These are phyloP conservation scores for Elongisporangium undulatum DNA, from an alignment of 352 stramenopile genomes.

Conservation along the genomic window DNA sequence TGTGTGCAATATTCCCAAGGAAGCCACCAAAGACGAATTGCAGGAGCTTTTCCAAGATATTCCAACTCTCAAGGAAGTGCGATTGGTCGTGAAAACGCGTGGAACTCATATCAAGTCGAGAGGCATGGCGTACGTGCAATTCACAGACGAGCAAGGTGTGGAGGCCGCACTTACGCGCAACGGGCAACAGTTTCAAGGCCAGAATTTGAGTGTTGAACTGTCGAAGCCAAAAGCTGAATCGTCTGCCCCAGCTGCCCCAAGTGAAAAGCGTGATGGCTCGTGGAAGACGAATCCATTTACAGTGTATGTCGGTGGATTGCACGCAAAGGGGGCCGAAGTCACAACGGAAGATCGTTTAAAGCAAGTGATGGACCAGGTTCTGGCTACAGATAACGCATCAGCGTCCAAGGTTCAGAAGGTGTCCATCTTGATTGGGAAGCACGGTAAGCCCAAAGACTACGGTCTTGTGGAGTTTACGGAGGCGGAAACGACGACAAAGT, in stretches of 20 bases:
- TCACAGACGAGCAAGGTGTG: slow-evolving; percentile 38
- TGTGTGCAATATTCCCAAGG: slow-evolving; percentile 60
- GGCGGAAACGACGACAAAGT: slow-evolving; percentile 18
- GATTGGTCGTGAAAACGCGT: slow-evolving; percentile 60
- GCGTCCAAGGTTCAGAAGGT: slow-evolving; percentile 16
- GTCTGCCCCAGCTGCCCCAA: slow-evolving; percentile 3
- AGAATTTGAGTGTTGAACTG: slow-evolving; percentile 41
- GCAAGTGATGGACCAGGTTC: slow-evolving; percentile 26
- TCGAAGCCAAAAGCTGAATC: slow-evolving; percentile 29
- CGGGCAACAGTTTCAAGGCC: slow-evolving; percentile 25
- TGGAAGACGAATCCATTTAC: slow-evolving; percentile 51
- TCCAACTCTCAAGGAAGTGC: slow-evolving; percentile 43
- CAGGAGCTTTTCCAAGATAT: slow-evolving; percentile 46
- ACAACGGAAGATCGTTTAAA: slow-evolving; percentile 37
- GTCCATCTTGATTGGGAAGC: slow-evolving; percentile 52
- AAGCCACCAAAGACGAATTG: slow-evolving; percentile 45
- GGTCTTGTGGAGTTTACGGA: slow-evolving; percentile 49
- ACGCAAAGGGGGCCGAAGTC: slow-evolving; percentile 12
- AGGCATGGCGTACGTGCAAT: slow-evolving; percentile 76
- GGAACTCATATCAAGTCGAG: slow-evolving; percentile 55
- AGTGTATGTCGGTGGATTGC: slow-evolving; percentile 50
- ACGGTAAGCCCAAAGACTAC: slow-evolving; percentile 62
- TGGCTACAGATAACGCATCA: slow-evolving; percentile 6
- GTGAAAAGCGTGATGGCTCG: slow-evolving; percentile 15
- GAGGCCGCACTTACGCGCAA: slow-evolving; percentile 24